These are phyloP conservation scores for Candida glaebosa DNA, from an alignment of 805 yeast species.

Conservation along the genomic window DNA sequence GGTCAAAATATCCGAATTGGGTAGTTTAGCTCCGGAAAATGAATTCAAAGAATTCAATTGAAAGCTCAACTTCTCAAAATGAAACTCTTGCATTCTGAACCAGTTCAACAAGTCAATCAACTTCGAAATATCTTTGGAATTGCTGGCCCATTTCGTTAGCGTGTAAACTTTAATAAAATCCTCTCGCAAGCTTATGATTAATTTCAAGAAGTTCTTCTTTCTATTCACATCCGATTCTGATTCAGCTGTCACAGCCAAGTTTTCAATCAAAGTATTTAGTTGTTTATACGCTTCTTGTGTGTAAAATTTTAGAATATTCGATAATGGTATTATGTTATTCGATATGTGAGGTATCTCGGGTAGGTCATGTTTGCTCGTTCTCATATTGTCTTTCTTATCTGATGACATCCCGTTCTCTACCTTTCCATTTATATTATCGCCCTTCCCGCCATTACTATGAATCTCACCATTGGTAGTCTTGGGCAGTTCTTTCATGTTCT, in stretches of 20 bases:
- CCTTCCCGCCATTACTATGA: not conserved
- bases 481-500: not conserved
- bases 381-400: not conserved
- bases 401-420: not conserved
- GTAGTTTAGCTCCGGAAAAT: slow-evolving; percentile 84
- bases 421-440: not conserved
- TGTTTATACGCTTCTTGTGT: slow-evolving; percentile 63
- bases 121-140: slow-evolving; percentile 64
- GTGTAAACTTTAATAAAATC: slow-evolving; percentile 85
- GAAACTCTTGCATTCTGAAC: slow-evolving; percentile 75
- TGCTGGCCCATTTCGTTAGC: slow-evolving; percentile 82
- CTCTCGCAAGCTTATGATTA: slow-evolving; percentile 71
- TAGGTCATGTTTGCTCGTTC: not conserved
- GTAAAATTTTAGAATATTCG: slow-evolving; percentile 55
- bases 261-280: slow-evolving; percentile 57
- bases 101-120: slow-evolving; percentile 86
- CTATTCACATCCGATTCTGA: slow-evolving; percentile 56
- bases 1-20: slow-evolving; percentile 86
- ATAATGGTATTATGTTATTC: slow-evolving; percentile 63
- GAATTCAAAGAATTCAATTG: slow-evolving; percentile 66
- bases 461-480: not conserved
- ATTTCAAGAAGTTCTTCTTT: slow-evolving; percentile 64
- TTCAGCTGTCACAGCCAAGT: slow-evolving; percentile 43
- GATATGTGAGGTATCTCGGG: slow-evolving; percentile 65
- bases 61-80: slow-evolving; percentile 57